These are phyloP conservation scores for Secale cereale DNA, from an alignment of 176 grass and related monocot genomes.

Conservation along the genomic window DNA sequence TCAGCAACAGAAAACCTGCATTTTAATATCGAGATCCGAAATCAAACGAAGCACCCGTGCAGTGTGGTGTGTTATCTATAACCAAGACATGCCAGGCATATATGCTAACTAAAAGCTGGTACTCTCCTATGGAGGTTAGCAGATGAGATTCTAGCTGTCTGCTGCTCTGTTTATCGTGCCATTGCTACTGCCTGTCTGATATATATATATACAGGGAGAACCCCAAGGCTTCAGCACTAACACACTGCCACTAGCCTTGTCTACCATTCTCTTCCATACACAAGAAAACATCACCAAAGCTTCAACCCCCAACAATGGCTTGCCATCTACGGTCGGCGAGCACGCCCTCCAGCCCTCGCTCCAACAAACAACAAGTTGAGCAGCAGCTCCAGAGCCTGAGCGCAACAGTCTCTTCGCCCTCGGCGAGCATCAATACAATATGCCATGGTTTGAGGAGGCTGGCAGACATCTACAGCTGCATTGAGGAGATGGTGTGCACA, in stretches of 20 bases:
- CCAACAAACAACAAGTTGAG: conserved; percentile 9
- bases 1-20: neutral
- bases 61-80: conserved; percentile 20
- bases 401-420: conserved; percentile 9
- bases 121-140: neutral
- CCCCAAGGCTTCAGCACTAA: neutral
- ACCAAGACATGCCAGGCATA: conserved; percentile 30
- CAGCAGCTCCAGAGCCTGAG: conserved; percentile 31
- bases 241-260: no score
- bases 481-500: conserved; percentile 31
- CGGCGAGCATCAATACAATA: conserved; percentile 4
- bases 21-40: neutral
- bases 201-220: conserved; percentile 17
- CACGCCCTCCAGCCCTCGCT: neutral
- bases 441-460: conserved; percentile 33
- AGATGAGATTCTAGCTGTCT: conserved; percentile 30
- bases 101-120: no score
- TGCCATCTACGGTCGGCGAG: conserved; percentile 41
- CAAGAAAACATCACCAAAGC: neutral
- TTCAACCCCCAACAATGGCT: conserved; percentile 33
- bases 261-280: neutral
- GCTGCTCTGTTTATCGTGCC: neutral
- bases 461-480: conserved; percentile 18
- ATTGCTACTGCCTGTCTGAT: neutral
- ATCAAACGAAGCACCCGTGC: neutral